Evolutionary conservation across 495 filamentous ascomycete species (phyloP), one percentile per base, ranked within the genome.

Genomic region (Cercophora samala): DNA sequence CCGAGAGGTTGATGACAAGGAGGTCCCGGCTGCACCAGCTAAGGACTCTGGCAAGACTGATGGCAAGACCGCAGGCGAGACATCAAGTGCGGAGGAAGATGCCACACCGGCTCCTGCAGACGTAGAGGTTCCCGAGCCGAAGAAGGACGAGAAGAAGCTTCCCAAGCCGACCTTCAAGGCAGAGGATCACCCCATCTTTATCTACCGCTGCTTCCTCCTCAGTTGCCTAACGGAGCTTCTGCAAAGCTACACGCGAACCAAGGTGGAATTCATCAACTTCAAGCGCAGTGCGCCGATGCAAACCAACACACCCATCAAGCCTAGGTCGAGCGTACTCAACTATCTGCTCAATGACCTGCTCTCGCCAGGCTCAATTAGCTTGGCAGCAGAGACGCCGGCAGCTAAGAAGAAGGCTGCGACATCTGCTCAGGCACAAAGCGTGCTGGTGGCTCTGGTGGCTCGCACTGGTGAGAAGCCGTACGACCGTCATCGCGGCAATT

Each of bases 221-320:
- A 92, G 97, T 74, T 97, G 94, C 72, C 82, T 99, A 37, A 90
- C 93, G 0, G 95, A 99, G 75, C 85, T 99, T 19, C 83, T 99
- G n/a, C 89, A 89, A 53, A 94, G 89, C 72, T 98, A 97, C 80
- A 97, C 92, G 67, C 89, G 93, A 26, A 89, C 92, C 52, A 99
- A 99, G 82, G 84, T 98, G 22, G 96, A 99, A 72, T 99, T 99
- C 75, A 97, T 99, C 77, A 97, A 97, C 74, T 98, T 97, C 81
- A 97, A 94, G 62, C 88, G 95, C 66, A 89, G 90, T 21, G 90
- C 92, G 66, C 90, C 93, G 4, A 84, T 91, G 67, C 85, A 83
- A 64, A 87, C 89, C 26, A 89, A 87, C 58, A 97, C 93, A 5
- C 95, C 95, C 51, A 92, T 93, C 11, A 99, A 98, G 77, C 95